Base-by-base conservation (phyloP, 2,329 filamentous ascomycete species). In the Chalaropsis thielavioides region DNA sequence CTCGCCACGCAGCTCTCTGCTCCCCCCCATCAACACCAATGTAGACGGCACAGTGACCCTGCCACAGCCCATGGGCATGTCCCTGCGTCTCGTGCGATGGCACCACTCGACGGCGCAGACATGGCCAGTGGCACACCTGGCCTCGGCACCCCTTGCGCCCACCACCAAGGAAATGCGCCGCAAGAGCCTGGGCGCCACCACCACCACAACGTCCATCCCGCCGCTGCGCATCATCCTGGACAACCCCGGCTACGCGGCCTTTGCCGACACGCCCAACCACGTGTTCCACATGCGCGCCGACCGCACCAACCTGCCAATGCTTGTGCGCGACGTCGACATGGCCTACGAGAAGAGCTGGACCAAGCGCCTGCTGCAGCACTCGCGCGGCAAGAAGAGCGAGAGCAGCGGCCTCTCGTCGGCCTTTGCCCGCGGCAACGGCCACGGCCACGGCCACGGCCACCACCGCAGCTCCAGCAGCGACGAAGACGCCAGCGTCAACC, bases 301-400 rank as follows among this genome's bases (percentile, higher is more conserved):
- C 19, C 11, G 31, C 1, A 62, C 61, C 19, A 62, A 61, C 6
- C 38, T 64, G 6, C 65, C 65, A 8, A 66, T 66, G 65, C 43
- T 86, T 67, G 73, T 77, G 56, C 77, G 83, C 59, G 77, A 83
- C 65, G 76, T 86, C n/a, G 73, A 76, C 64, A 86, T 86, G 83
- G 73, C 74, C 0, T 84, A 84, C 70, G 74, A 76, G 2, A 79
- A 78, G 63, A 80, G 78, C 46, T 63, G 61, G 54, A 61, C 61
- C 40, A 63, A 63, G 27, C 51, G 44, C 10, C 40, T 66, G n/a
- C 56, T 66, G 31, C 65, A 61, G 54, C 68, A 68, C 62, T 64
- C 66, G 27, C 62, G 66, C 4, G 61, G 61, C 31, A 67, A 65
- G 7, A 68, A 64, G 35, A 63, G 61, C 27, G 65, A 66, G 51